These are phyloP conservation scores for Aspergillus wentii DNA, from an alignment of 495 filamentous ascomycete genomes.

Conservation along the genomic window DNA sequence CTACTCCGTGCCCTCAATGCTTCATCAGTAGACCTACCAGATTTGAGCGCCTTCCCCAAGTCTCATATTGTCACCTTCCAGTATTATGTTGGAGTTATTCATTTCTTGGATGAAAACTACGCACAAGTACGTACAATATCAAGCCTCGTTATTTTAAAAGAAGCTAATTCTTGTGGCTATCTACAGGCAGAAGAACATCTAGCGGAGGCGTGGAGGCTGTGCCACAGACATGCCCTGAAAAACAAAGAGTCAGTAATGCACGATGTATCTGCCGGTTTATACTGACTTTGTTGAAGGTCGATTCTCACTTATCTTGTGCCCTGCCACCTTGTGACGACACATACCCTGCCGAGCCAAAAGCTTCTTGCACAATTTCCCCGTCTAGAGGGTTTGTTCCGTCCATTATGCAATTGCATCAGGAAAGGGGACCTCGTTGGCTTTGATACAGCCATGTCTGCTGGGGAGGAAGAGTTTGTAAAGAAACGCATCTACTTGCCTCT, in stretches of 20 bases:
- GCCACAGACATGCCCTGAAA: slow-evolving; percentile 60
- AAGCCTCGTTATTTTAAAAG: background rate
- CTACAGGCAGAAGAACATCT: slow-evolving; percentile 73
- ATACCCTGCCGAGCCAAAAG: slow-evolving; percentile 66
- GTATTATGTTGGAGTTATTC: slow-evolving; percentile 87
- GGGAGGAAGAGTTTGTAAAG: slow-evolving; percentile 85
- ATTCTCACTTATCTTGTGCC: slow-evolving; percentile 96
- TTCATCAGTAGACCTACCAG: slow-evolving; percentile 69
- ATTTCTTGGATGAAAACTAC: slow-evolving; percentile 92
- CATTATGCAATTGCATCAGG: slow-evolving; percentile 72
- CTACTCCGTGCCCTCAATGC: slow-evolving; percentile 76
- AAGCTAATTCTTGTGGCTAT: slow-evolving; percentile 14
- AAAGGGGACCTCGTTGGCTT: slow-evolving; percentile 78
- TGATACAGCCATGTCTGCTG: slow-evolving; percentile 72
- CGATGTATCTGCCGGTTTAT: background rate
- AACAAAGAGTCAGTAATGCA: slow-evolving; percentile 68
- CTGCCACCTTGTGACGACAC: slow-evolving; percentile 80
- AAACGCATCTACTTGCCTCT: slow-evolving; percentile 93
- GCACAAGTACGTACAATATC: slow-evolving; percentile 48
- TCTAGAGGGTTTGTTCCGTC: slow-evolving; percentile 73
- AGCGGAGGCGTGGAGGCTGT: slow-evolving; percentile 70
- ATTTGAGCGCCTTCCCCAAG: slow-evolving; percentile 68
- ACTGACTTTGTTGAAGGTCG: slow-evolving; percentile 49
- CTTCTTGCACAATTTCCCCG: slow-evolving; percentile 72
- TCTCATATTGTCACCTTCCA: slow-evolving; percentile 94